phyloP scores from a whole-genome alignment of 306 rosid species.

The Psophocarpus tetragonolobus region DNA sequence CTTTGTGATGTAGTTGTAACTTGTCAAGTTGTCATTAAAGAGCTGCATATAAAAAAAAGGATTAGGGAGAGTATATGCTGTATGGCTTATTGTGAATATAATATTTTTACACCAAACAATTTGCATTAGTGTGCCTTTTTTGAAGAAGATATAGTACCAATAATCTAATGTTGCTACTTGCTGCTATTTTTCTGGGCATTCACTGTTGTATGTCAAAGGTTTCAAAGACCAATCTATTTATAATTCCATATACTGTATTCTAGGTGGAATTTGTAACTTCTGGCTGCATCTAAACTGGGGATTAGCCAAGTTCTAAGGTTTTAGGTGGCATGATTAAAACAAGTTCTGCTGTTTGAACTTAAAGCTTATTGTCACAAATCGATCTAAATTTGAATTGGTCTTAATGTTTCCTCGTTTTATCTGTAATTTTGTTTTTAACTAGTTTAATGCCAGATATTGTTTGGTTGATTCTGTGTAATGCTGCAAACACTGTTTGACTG shows the following conservation, averaged over 20 bases:
- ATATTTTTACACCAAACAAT: neutral
- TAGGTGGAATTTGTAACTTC: neutral
- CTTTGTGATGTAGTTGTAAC: neutral
- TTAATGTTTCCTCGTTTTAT: neutral
- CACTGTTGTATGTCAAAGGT: neutral
- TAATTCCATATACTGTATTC: neutral
- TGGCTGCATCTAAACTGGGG: neutral
- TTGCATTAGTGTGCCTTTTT: neutral
- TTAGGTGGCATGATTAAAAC: neutral
- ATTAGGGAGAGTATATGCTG: neutral
- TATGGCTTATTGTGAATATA: constrained; percentile 13
- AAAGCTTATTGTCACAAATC: neutral
- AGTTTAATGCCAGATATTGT: neutral
- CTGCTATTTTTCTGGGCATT: neutral
- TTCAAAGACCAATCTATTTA: neutral
- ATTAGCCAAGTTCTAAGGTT: neutral
- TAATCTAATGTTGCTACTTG: neutral
- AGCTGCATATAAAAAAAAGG: neutral
- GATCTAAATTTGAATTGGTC: neutral
- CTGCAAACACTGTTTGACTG: neutral
- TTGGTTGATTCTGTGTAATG: neutral
- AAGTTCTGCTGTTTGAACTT: neutral
- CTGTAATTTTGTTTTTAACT: neutral
- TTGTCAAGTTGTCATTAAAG: neutral
- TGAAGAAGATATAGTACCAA: neutral